Conservation (phyloP, 176 grass and related monocot genomes). For the Panicum miliaceum region DNA sequence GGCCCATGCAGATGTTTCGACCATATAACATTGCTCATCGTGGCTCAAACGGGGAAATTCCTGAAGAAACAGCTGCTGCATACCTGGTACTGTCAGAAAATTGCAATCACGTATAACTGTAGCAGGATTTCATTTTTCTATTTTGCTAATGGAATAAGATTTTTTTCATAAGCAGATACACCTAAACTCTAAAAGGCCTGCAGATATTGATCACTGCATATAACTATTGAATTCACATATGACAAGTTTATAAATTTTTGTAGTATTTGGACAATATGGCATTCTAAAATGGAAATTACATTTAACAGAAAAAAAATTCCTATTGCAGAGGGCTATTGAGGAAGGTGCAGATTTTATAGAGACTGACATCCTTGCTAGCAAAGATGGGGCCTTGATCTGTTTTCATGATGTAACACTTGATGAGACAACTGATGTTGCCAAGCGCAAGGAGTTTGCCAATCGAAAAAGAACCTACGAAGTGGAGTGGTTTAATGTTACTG, state of each 20-base stretch:
- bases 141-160: slow-evolving; percentile 23
- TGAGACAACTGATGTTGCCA: slow-evolving; percentile 70
- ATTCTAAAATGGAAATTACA: slow-evolving; percentile 14
- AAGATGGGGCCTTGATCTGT: slow-evolving; percentile 86
- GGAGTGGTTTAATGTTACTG: slow-evolving; percentile 70
- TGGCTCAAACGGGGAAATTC: slow-evolving; percentile 97
- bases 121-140: slow-evolving; percentile 4
- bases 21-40: slow-evolving; percentile 98
- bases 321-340: slow-evolving; percentile 83
- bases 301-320: neutral
- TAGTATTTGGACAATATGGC: neutral
- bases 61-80: slow-evolving; percentile 87
- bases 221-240: slow-evolving; percentile 2
- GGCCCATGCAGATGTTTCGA: slow-evolving; percentile 73
- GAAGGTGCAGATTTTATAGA: slow-evolving; percentile 99
- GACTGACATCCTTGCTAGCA: slow-evolving; percentile 87
- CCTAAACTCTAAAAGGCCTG: neutral
- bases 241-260: slow-evolving; percentile 19
- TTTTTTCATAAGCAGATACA: neutral
- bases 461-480: slow-evolving; percentile 94
- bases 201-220: neutral
- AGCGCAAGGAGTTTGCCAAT: slow-evolving; percentile 65
- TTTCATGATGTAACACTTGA: slow-evolving; percentile 99
- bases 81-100: slow-evolving; percentile 67
- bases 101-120: neutral